Conservation (phyloP, 2,329 filamentous ascomycete species). For the Xylariaceae sp. region DNA sequence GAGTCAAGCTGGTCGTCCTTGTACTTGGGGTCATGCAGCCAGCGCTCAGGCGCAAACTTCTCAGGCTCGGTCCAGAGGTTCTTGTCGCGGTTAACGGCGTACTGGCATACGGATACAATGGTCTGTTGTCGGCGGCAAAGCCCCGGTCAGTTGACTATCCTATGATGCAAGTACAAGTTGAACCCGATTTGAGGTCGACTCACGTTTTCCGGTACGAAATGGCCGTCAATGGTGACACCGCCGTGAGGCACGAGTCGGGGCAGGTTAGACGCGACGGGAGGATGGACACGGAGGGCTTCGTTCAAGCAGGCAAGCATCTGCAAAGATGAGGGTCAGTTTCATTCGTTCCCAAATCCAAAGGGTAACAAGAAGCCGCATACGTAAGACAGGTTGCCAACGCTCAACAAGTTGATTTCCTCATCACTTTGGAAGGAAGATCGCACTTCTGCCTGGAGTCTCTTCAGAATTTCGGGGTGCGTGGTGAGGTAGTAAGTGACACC, state of each 20-base stretch:
- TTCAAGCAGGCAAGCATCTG: conserved; percentile 37
- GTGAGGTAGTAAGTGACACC: conserved; percentile 37
- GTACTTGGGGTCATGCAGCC: conserved; percentile 29
- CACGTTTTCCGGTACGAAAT: conserved; percentile 24
- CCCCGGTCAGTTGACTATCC: neutral
- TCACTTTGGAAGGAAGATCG: conserved; percentile 33
- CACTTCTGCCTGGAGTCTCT: conserved; percentile 36
- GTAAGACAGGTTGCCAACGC: conserved; percentile 33
- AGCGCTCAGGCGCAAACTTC: conserved; percentile 38
- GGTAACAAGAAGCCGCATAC: conserved; percentile 1
- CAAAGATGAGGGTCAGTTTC: neutral
- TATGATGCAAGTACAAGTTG: neutral
- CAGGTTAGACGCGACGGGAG: conserved; percentile 26
- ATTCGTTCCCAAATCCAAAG: neutral
- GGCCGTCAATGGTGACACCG: conserved; percentile 22
- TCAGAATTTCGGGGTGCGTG: conserved; percentile 30
- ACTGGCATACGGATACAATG: conserved; percentile 33
- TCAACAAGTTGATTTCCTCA: conserved; percentile 35
- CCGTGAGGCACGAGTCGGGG: conserved; percentile 21
- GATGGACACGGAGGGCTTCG: conserved; percentile 39
- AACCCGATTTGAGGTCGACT: conserved; percentile 1
- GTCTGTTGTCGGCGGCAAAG: conserved; percentile 22
- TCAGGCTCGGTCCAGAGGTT: conserved; percentile 34
- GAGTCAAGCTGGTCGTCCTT: conserved; percentile 31
- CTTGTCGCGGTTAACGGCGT: conserved; percentile 32